Percentiles rank a stretch among this genome's conserved stretches.
Conservation (phyloP, 2,329 filamentous ascomycete genomes). For the Paracorniculantispora psalliotae region DNA sequence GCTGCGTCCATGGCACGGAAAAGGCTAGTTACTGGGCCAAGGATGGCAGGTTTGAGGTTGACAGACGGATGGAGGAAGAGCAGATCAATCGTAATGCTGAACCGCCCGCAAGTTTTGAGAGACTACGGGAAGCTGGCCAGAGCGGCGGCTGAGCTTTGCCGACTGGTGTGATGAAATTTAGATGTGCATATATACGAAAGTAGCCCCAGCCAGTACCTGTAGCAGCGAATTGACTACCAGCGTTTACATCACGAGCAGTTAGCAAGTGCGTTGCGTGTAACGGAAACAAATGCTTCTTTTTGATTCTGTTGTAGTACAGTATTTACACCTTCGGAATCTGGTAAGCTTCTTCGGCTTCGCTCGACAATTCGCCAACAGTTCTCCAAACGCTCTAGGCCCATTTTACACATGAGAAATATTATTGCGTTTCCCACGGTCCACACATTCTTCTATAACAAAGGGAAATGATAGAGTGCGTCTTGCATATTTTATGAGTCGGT, state of each 20-base stretch:
- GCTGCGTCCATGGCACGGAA: constrained; percentile 58
- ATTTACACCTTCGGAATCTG: constrained; percentile 36
- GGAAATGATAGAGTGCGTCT: constrained; percentile 23
- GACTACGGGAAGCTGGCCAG: constrained; percentile 42
- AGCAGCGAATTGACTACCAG: not conserved
- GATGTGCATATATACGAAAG: not conserved
- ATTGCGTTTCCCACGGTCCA: constrained; percentile 23
- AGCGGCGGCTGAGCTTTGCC: constrained; percentile 36
- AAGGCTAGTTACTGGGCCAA: constrained; percentile 61
- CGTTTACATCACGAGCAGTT: not conserved
- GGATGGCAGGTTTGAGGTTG: constrained; percentile 64
- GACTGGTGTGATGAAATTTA: not conserved
- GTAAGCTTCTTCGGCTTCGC: constrained; percentile 17
- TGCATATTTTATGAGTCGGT: constrained; percentile 13
- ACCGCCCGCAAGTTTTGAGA: constrained; percentile 32
- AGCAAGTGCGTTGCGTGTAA: not conserved
- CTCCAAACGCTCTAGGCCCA: constrained; percentile 26
- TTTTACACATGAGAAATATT: constrained; percentile 31
- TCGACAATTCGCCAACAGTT: constrained; percentile 11
- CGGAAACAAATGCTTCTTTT: constrained; percentile 18
- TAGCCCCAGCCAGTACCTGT: not conserved
- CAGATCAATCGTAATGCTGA: constrained; percentile 31
- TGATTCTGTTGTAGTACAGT: constrained; percentile 39
- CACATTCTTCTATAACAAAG: constrained; percentile 31
- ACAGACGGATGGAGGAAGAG: constrained; percentile 63